A percentile compares a stretch with the other conserved stretches of the same genome.
These are phyloP conservation scores for Biscogniauxia mediterranea DNA, from an alignment of 2,329 filamentous ascomycete species.

Conservation along the genomic window DNA sequence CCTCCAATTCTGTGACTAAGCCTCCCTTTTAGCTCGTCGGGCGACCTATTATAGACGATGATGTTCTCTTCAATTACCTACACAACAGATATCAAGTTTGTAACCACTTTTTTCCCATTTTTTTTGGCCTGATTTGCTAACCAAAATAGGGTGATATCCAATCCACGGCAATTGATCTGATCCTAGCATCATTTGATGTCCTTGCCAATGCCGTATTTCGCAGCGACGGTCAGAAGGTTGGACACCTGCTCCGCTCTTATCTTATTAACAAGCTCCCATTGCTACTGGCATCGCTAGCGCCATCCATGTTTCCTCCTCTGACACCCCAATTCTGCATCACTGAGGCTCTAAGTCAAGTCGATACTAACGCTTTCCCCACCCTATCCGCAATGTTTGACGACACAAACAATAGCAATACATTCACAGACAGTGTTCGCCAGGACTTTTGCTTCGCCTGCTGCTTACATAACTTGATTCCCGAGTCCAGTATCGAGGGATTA, in stretches of 20 bases:
- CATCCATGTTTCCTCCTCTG: conserved; percentile 72
- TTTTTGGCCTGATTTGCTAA: conserved; percentile 28
- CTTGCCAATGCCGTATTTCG: conserved; percentile 82
- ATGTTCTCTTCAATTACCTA: conserved; percentile 73
- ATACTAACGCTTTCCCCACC: conserved; percentile 71
- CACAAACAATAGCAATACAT: conserved; percentile 54
- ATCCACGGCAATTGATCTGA: conserved; percentile 74
- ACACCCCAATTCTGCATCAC: conserved; percentile 68
- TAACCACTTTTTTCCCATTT: neutral
- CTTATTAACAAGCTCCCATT: conserved; percentile 68
- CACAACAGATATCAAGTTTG: conserved; percentile 79
- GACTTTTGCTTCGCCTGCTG: conserved; percentile 91
- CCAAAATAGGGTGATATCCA: conserved; percentile 67
- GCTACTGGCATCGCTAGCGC: conserved; percentile 50
- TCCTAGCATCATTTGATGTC: conserved; percentile 85
- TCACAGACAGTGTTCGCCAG: conserved; percentile 58
- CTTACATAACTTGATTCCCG: conserved; percentile 78
- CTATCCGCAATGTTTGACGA: conserved; percentile 59
- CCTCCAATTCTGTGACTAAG: conserved; percentile 23
- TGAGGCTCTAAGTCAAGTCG: conserved; percentile 75
- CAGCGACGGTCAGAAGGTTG: conserved; percentile 53
- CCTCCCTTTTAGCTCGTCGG: conserved; percentile 64
- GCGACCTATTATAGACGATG: conserved; percentile 80
- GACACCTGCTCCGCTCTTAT: conserved; percentile 80
- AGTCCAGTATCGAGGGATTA: conserved; percentile 74